These are phyloP conservation scores for Monosporascus sp. DNA, from an alignment of 2,329 filamentous ascomycete genomes.

Conservation along the genomic window DNA sequence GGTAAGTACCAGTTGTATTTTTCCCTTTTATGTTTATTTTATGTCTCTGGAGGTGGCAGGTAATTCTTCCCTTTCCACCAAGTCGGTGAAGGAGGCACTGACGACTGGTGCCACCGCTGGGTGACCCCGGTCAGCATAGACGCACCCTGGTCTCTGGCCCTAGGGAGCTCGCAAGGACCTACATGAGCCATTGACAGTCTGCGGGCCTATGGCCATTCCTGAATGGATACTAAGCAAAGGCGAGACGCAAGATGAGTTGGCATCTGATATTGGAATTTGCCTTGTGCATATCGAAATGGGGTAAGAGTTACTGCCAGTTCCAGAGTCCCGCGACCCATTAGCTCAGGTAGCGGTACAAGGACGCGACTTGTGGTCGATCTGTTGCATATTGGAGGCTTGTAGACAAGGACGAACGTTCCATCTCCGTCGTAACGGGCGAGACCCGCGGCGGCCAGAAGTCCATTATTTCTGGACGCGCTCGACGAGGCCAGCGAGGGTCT, in stretches of 20 bases:
- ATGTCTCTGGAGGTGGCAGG: no score
- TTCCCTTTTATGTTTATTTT: neutral
- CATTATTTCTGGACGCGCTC: neutral
- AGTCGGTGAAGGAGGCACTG: conserved; percentile 40
- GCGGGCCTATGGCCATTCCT: conserved; percentile 19
- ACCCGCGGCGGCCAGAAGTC: neutral
- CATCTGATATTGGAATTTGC: conserved; percentile 53
- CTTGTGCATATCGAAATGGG: conserved; percentile 23
- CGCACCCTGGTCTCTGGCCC: conserved; percentile 22
- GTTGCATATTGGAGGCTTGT: neutral
- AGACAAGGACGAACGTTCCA: neutral
- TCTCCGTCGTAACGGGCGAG: neutral
- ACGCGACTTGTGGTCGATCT: conserved; percentile 12
- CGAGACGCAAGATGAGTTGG: conserved; percentile 64
- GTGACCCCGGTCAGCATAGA: conserved; percentile 19
- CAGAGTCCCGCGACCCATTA: conserved; percentile 11
- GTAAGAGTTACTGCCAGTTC: conserved; percentile 24
- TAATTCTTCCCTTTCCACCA: conserved; percentile 16
- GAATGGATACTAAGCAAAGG: conserved; percentile 32
- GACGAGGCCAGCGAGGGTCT: neutral
- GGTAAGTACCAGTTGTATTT: neutral
- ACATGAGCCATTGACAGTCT: conserved; percentile 21
- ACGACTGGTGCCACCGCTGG: conserved; percentile 32
- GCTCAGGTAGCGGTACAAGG: conserved; percentile 23
- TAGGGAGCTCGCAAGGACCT: conserved; percentile 21